Conservation (phyloP, 805 yeast species). For the Metschnikowia drakensbergensis region DNA sequence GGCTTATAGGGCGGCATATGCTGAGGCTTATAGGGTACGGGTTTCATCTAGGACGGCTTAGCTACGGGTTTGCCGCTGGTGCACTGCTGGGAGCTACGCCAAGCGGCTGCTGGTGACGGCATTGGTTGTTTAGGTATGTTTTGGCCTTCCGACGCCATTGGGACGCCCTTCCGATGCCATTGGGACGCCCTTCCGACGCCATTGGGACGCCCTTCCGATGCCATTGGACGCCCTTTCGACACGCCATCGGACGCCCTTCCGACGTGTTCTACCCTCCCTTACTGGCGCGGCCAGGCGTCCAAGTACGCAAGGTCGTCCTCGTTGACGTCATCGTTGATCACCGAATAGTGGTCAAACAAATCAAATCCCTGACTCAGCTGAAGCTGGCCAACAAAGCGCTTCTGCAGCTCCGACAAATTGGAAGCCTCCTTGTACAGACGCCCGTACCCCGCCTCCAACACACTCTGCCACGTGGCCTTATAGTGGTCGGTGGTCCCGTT, state of each 20-base stretch:
- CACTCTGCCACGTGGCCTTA: conserved; percentile 80
- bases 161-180: too few relatives aligned
- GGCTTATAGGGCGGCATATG: conserved; percentile 1
- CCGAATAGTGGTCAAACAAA: conserved; percentile 41
- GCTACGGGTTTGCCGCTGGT: too few relatives aligned
- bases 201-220: too few relatives aligned
- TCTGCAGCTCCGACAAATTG: conserved; percentile 12
- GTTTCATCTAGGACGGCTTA: too few relatives aligned
- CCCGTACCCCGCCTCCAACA: conserved; percentile 64
- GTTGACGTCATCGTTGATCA: conserved; percentile 33
- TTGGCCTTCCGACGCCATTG: too few relatives aligned
- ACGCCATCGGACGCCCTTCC: too few relatives aligned
- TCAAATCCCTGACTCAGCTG: conserved; percentile 24
- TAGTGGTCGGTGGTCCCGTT: conserved; percentile 55
- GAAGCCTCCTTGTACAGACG: conserved; percentile 24
- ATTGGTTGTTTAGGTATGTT: background rate
- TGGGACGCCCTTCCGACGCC: too few relatives aligned
- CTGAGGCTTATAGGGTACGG: too few relatives aligned
- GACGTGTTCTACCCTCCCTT: conserved; percentile 19
- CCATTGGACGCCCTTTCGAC: too few relatives aligned
- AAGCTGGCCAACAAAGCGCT: conserved; percentile 11
- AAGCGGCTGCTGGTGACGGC: too few relatives aligned
- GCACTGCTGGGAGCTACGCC: too few relatives aligned
- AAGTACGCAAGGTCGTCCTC: conserved; percentile 43
- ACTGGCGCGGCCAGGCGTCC: conserved; percentile 42